phyloP scores from a whole-genome alignment of 768 basidiomycete species.

The Kwoniella botswanensis region DNA sequence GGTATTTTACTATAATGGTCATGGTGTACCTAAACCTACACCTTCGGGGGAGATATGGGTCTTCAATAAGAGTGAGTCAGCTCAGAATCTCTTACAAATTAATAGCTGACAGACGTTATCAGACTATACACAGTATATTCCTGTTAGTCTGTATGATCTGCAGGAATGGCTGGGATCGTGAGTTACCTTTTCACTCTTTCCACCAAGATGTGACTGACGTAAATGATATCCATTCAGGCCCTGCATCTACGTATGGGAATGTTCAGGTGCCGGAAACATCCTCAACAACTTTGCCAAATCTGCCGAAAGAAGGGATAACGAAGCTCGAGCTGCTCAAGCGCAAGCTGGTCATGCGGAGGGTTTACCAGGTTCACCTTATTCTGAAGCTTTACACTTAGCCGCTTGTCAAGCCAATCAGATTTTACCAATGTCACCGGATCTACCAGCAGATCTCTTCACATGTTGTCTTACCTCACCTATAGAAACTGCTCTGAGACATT shows the following conservation, averaged over 20 bases:
- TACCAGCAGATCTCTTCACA: constrained; percentile 96
- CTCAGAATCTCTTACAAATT: neutral
- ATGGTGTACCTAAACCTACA: constrained; percentile 96
- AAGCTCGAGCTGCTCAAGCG: constrained; percentile 46
- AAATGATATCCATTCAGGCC: constrained; percentile 64
- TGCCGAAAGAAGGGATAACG: constrained; percentile 58
- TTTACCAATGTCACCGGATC: constrained; percentile 91
- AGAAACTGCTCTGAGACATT: constrained; percentile 91
- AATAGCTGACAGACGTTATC: constrained; percentile 3
- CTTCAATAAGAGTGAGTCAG: constrained; percentile 73
- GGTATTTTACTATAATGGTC: constrained; percentile 97
- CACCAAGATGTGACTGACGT: neutral
- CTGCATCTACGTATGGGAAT: constrained; percentile 98
- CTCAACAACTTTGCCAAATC: constrained; percentile 79
- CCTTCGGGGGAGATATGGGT: constrained; percentile 96
- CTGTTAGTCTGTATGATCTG: constrained; percentile 89
- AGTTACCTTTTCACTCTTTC: constrained; percentile 14
- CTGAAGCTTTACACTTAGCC: constrained; percentile 88
- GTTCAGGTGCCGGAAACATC: constrained; percentile 94
- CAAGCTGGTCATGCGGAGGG: constrained; percentile 57
- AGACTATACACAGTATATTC: constrained; percentile 96
- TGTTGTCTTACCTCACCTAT: constrained; percentile 97
- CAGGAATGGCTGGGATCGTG: constrained; percentile 81
- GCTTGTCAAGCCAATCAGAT: constrained; percentile 90
- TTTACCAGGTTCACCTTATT: constrained; percentile 66